Base-by-base conservation (phyloP, 306 rosid genomes). In the Medicago ruthenica region DNA sequence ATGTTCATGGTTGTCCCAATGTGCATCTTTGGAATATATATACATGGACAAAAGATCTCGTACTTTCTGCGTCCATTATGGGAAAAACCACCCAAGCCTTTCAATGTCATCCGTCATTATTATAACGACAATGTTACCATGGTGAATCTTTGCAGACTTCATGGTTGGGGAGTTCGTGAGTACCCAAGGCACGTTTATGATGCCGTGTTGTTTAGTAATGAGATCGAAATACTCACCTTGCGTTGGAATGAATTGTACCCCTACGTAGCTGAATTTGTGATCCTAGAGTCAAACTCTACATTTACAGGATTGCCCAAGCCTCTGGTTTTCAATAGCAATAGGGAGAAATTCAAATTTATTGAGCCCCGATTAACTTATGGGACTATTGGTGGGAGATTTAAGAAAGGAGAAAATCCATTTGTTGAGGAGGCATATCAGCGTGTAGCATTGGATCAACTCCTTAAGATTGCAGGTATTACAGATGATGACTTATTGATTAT, bases 401-500 rank as follows among this genome's bases (percentile, higher is more conserved):
- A 79, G 93, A 91, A 58, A 74, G 93, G 93, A 24, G 97, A 92
- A 84, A 94, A 92, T 73, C 98, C 98, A 11, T 94, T 94, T 81
- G 80, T 94, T 20, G 96, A 94, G 83, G 98, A 94, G 85, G 98
- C 97, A 1, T 92, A 83, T 81, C 98, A 94, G 74, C 89, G 98
- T 9, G 91, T 92, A 22, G 95, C 95, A n/a, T 70, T 94, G 80
- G 98, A 94, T 60, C 90, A 88, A 63, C 96, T 94, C 67, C 98
- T 94, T 36, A 84, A 64, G 88, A 85, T 84, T 60, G 98, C 95
- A 0, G 98, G 98, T 51, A 94, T 94, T 61, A 75, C 91, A 9
- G 96, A 94, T n/a, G 98, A 94, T 40, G 98, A 94, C 82, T 85
- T 94, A 86, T 86, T 94, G 90, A 92, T 94, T 31, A 94, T 94